Percentiles rank a stretch among this genome's conserved stretches.
Conservation (phyloP, 2,329 filamentous ascomycete genomes). For the Diaporthe helianthi region DNA sequence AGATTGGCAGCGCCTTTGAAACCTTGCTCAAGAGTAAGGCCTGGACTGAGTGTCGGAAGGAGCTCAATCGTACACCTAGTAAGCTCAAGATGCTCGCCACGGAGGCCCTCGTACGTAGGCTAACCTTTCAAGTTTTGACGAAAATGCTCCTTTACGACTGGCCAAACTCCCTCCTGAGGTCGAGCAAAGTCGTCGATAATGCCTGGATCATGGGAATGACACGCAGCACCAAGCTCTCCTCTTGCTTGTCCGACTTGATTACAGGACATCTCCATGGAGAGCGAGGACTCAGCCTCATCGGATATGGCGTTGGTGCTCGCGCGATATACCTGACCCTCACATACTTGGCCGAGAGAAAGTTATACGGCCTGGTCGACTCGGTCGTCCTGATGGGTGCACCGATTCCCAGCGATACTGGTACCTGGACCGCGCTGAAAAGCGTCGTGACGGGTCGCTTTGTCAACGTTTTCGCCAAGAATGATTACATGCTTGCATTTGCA, state of each 20-base stretch:
- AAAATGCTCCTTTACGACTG: constrained; percentile 66
- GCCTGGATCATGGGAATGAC: constrained; percentile 80
- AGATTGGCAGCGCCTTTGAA: constrained; percentile 79
- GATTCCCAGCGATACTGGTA: constrained; percentile 71
- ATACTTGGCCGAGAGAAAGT: constrained; percentile 77
- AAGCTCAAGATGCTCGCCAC: constrained; percentile 39
- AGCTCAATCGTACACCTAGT: constrained; percentile 56
- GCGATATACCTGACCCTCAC: constrained; percentile 86
- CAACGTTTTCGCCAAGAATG: constrained; percentile 87
- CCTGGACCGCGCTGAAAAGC: constrained; percentile 80
- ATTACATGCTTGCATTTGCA: constrained; percentile 87
- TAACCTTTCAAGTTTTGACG: constrained; percentile 28
- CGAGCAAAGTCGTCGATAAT: constrained; percentile 80
- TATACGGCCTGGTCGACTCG: constrained; percentile 86
- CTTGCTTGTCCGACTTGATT: constrained; percentile 79
- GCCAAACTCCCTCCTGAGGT: constrained; percentile 69
- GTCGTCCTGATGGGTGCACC: constrained; percentile 86
- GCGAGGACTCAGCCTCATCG: constrained; percentile 79
- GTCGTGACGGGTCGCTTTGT: constrained; percentile 85
- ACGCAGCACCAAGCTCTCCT: constrained; percentile 75
- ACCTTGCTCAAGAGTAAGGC: constrained; percentile 79
- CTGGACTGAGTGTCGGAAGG: constrained; percentile 73
- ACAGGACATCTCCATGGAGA: constrained; percentile 85
- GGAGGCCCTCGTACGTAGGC: background rate
- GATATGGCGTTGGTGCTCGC: constrained; percentile 82